These are phyloP conservation scores for Hirsutella rhossiliensis DNA, from an alignment of 2,329 filamentous ascomycete species.

Conservation along the genomic window DNA sequence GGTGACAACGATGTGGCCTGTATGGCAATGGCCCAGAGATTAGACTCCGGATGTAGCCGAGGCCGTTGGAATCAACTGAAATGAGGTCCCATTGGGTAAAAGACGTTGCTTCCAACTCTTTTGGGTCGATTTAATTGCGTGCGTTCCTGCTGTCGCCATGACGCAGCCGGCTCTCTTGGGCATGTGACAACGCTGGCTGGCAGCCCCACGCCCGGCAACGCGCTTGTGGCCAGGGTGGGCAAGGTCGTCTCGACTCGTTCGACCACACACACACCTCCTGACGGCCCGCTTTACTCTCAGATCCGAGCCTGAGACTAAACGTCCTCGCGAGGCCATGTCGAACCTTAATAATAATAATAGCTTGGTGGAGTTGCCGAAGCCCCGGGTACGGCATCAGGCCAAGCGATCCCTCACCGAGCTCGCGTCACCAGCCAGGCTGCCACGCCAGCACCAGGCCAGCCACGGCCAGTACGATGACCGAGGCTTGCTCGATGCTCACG, in stretches of 20 bases:
- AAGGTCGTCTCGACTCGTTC: neutral
- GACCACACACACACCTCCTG: neutral
- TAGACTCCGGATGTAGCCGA: neutral
- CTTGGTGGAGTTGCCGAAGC: conserved; percentile 2
- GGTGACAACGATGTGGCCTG: neutral
- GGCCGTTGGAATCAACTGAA: neutral
- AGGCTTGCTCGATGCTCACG: conserved; percentile 12
- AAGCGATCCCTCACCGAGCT: conserved; percentile 44
- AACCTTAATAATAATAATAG: conserved; percentile 2
- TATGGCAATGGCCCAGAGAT: neutral
- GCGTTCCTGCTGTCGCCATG: neutral
- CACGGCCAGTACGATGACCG: conserved; percentile 17
- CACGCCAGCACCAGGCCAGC: conserved; percentile 23
- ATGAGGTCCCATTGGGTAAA: neutral
- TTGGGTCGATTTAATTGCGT: neutral
- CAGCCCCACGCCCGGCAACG: neutral
- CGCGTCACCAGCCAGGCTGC: conserved; percentile 31
- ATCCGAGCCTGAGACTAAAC: neutral
- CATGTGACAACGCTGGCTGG: neutral
- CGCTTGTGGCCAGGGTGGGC: neutral
- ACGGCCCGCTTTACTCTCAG: neutral
- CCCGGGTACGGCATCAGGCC: conserved; percentile 34
- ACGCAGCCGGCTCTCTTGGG: neutral
- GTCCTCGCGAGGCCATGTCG: conserved; percentile 3
- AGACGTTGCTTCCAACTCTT: neutral